Conservation (phyloP, 495 filamentous ascomycete genomes). For the Geoglossum glabrum region DNA sequence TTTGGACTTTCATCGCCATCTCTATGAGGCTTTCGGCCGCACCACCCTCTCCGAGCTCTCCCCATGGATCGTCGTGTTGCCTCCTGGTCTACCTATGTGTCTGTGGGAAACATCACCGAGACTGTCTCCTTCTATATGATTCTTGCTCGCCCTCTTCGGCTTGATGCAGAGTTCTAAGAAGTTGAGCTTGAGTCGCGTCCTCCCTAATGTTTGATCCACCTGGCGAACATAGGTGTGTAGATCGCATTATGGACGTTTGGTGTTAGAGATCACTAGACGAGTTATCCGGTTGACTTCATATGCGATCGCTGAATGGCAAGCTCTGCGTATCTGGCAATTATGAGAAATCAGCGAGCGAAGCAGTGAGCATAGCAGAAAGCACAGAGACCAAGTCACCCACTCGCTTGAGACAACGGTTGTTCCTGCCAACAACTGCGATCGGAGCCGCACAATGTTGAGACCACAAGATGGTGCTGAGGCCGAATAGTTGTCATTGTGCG, state of each 20-base stretch:
- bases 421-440: background rate
- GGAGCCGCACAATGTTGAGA: background rate
- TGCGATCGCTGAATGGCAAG: conserved; percentile 1
- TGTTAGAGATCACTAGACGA: background rate
- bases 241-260: background rate
- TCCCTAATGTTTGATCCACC: background rate
- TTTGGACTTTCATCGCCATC: conserved; percentile 33
- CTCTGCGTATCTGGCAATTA: background rate
- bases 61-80: background rate
- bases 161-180: background rate
- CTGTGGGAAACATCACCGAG: background rate
- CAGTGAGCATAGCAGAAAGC: conserved; percentile 24
- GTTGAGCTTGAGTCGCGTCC: conserved; percentile 1
- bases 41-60: conserved; percentile 1
- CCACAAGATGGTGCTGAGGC: background rate
- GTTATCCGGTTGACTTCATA: background rate
- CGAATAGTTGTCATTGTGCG: background rate
- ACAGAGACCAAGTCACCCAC: background rate
- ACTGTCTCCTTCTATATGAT: background rate
- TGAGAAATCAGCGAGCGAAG: conserved; percentile 36
- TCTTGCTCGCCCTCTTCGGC: background rate
- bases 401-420: background rate
- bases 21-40: conserved; percentile 21
- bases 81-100: background rate
- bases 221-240: background rate